These are phyloP conservation scores for Carex cristatella DNA, from an alignment of 176 grass and related monocot species.

Conservation along the genomic window DNA sequence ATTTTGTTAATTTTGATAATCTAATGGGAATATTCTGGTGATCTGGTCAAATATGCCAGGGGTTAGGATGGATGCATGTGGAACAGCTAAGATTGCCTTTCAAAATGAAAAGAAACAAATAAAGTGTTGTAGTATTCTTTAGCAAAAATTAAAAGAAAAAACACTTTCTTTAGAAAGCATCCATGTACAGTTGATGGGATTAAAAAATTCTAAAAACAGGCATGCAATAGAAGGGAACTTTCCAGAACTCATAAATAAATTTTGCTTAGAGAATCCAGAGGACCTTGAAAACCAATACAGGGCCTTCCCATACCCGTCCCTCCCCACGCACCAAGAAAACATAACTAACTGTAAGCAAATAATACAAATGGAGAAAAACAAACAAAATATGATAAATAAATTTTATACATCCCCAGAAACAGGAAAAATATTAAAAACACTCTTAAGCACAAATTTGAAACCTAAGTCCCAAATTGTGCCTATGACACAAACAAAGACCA, in stretches of 20 bases:
- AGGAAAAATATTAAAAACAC: background rate
- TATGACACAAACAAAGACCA: background rate
- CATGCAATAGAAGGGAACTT: background rate
- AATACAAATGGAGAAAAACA: background rate
- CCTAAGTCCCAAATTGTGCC: background rate
- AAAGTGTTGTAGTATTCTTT: background rate
- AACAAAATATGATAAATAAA: background rate
- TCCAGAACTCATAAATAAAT: background rate
- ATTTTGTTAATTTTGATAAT: background rate
- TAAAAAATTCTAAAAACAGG: background rate
- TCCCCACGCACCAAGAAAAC: background rate
- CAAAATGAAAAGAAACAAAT: background rate
- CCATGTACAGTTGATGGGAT: background rate
- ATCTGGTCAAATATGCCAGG: conserved; percentile 7
- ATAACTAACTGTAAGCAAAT: background rate
- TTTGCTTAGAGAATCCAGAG: background rate
- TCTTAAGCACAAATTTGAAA: background rate
- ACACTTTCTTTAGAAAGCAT: background rate
- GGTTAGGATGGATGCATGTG: background rate
- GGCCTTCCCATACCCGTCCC: background rate
- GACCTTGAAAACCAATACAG: background rate
- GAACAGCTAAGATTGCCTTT: conserved; percentile 10
- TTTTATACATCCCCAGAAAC: background rate
- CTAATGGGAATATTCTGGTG: conserved; percentile 10
- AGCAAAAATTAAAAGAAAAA: background rate